Conservation (phyloP, 108 stramenopile genomes). For the Cyclotella cryptica region DNA sequence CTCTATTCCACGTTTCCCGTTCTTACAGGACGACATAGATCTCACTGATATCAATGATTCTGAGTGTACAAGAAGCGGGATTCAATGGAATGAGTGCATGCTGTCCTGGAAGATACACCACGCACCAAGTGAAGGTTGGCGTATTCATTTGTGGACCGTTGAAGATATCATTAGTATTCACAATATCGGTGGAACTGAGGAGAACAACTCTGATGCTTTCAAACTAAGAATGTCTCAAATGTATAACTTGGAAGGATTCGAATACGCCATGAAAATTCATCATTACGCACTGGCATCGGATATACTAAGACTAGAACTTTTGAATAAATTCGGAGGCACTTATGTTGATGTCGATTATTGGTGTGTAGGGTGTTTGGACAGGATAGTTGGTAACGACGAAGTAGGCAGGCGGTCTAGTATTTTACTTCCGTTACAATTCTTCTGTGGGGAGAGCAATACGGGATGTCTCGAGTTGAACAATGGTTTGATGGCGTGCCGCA, state of each 20-base stretch:
- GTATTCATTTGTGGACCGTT: slow-evolving; percentile 45
- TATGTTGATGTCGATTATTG: slow-evolving; percentile 59
- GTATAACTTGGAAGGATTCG: slow-evolving; percentile 37
- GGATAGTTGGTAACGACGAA: neutral
- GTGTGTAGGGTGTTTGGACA: slow-evolving; percentile 42
- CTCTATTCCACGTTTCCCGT: slow-evolving; percentile 34
- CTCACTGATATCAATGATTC: neutral
- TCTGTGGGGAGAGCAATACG: slow-evolving; percentile 56
- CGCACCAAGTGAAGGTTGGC: slow-evolving; percentile 32
- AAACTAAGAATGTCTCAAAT: slow-evolving; percentile 21
- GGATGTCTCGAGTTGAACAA: slow-evolving; percentile 58
- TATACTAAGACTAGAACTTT: slow-evolving; percentile 50
- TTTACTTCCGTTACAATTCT: slow-evolving; percentile 34
- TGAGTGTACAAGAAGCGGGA: neutral
- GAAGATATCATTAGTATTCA: slow-evolving; percentile 15
- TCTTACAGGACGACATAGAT: slow-evolving; percentile 11
- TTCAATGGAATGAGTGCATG: slow-evolving; percentile 46
- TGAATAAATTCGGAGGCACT: slow-evolving; percentile 45
- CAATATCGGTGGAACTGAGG: neutral
- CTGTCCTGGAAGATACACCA: slow-evolving; percentile 45
- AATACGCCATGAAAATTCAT: slow-evolving; percentile 33
- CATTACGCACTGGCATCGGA: slow-evolving; percentile 57
- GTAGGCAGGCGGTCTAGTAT: neutral
- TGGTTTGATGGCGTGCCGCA: slow-evolving; percentile 47
- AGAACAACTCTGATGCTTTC: slow-evolving; percentile 3